Evolutionary conservation across 2,329 filamentous ascomycete species (phyloP).

Genomic region (Tolypocladium cylindrosporum): DNA sequence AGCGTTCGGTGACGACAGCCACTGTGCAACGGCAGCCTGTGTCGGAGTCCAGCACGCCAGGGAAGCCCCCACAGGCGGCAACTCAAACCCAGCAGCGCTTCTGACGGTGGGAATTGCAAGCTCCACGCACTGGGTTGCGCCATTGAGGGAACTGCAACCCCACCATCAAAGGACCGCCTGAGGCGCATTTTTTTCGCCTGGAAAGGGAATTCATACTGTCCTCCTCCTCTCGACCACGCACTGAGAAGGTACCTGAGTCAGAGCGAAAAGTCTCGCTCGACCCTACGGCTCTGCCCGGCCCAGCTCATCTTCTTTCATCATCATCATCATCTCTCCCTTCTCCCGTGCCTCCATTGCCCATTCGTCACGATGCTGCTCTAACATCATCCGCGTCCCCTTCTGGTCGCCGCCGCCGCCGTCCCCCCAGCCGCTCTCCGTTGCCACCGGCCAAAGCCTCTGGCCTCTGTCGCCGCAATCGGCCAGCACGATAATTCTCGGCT

Average conservation of each 20-base stretch:
- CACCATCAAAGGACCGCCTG: not conserved
- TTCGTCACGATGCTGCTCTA: not conserved
- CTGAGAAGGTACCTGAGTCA: not conserved
- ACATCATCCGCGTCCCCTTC: not conserved
- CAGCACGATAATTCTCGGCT: constrained; percentile 2
- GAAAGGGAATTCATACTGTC: not conserved
- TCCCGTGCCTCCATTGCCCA: not conserved
- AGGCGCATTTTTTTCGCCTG: not conserved
- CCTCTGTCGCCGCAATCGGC: constrained; percentile 4
- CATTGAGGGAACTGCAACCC: not conserved
- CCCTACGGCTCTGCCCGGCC: not conserved
- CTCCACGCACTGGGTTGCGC: not conserved
- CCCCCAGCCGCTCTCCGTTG: not conserved
- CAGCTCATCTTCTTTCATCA: not conserved
- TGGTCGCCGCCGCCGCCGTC: not conserved
- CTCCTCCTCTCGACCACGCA: not conserved
- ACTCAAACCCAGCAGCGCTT: not conserved
- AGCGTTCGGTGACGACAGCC: not conserved
- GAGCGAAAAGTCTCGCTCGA: not conserved
- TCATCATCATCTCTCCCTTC: not conserved
- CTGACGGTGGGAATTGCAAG: not conserved
- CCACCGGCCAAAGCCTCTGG: not conserved
- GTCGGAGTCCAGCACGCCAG: not conserved
- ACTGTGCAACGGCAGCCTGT: not conserved
- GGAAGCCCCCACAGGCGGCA: not conserved